Evolutionary conservation across 164 flowering plant genomes (phyloP), one percentile per base, ranked within the genome.

Genomic region (Kingdonia uniflora): DNA sequence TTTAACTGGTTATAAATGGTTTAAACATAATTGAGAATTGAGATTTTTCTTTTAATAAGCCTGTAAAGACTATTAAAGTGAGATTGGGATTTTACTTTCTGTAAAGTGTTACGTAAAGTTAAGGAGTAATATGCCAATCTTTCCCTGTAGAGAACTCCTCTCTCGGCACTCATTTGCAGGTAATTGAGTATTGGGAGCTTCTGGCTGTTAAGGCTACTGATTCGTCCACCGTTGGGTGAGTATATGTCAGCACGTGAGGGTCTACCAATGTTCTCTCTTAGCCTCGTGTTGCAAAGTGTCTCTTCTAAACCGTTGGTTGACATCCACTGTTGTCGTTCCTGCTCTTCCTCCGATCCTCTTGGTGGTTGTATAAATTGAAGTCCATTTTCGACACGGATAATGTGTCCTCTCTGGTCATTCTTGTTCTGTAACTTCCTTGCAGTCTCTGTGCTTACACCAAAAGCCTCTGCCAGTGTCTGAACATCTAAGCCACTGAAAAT

Each of bases 231-330:
- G 1, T 59, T 58, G 1, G 81, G 77, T 48, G 51, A 56, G 72
- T 68, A 81, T 2, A 81, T 25, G 43, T 84, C 91, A 11, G 88
- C 77, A 1, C 67, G 65, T 2, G 55, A 15, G 0, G 80, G 80
- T 25, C 72, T 66, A 4, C 49, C 81, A n/a, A 84, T 65, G 80
- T 81, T 80, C 67, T 76, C 69, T 6, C 33, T 68, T 1, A 78
- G 52, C 60, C 75, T 73, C 35, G 62, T 38, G 17, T 51, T 58
- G 84, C 95, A 86, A 2, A 78, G 13, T 17, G 78, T 72, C 67
- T 83, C 84, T 49, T 84, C 95, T 0, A 79, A 11, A 14, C 87
- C 88, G 51, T 81, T 85, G 49, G 21, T 62, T 1, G 26, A 22
- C 14, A 15, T 12, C 8, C 21, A 2, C 14, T 6, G 20, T 40